Evolutionary conservation across 2,329 filamentous ascomycete genomes (phyloP).

Genomic region (Sporothrix variecibatus): DNA sequence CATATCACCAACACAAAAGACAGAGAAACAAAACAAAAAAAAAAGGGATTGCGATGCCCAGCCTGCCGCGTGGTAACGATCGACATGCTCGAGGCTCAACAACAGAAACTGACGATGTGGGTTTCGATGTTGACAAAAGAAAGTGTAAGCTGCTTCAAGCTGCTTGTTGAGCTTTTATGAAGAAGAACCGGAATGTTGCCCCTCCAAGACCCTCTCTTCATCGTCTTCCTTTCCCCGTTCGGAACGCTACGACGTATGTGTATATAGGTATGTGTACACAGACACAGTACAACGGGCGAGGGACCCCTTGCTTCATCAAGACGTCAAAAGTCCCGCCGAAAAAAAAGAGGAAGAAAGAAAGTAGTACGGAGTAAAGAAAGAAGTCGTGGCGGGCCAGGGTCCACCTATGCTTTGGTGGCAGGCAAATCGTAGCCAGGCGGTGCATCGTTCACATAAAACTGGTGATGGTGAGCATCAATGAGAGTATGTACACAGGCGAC

Average conservation of each 20-base stretch:
- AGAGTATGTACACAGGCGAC: no score
- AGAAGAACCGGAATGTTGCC: not conserved
- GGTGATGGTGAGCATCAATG: not conserved
- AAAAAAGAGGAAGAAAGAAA: not conserved
- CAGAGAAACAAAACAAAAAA: not conserved
- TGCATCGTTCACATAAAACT: not conserved
- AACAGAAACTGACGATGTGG: not conserved
- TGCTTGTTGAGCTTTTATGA: not conserved
- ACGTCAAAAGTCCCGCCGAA: not conserved
- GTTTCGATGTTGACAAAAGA: not conserved
- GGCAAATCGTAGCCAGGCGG: not conserved
- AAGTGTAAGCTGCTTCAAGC: not conserved
- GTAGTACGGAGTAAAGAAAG: not conserved
- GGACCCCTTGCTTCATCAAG: not conserved
- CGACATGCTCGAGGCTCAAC: not conserved
- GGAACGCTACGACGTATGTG: not conserved
- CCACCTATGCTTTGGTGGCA: not conserved
- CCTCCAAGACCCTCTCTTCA: not conserved
- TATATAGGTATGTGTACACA: no score
- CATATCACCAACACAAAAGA: not conserved
- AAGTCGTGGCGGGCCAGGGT: not conserved
- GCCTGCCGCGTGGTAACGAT: slow-evolving; percentile 1
- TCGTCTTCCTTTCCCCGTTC: not conserved
- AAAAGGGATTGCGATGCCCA: not conserved
- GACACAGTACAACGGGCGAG: not conserved